Evolutionary conservation across 148 eudicot species (phyloP), one percentile per base, ranked within the genome.

Genomic region (Camellia sinensis): DNA sequence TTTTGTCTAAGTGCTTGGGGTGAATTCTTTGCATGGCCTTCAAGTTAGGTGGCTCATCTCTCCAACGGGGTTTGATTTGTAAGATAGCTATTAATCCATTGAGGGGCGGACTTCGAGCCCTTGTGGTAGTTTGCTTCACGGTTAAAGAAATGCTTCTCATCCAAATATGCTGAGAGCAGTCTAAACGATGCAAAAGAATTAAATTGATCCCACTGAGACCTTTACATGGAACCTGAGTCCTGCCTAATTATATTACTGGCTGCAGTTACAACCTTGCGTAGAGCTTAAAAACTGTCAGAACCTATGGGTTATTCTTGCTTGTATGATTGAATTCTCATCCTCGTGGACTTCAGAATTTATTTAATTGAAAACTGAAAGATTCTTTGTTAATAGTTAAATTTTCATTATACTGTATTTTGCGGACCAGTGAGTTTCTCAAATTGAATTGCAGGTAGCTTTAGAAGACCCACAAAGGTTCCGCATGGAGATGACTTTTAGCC

Each of bases 401-500:
- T 59, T 73, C 62, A 73, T 73, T 44, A 53, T 54, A 7, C 19
- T 37, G 8, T 22, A 12, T 73, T 73, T 56, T 61, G 21, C 44
- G 21, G 75, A 50, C n/a, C 44, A 53, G 3, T 59, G 37, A 68
- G 50, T 60, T 70, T 46, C 62, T 67, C 74, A 71, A 77, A 65
- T 78, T 11, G 37, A 72, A 40, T 74, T 85, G 85, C 89, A 95
- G 98, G 90, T 96, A 69, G 81, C 93, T 81, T 82, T 93, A 70
- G 98, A 93, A 79, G 99, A 96, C 71, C 93, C 90, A 61, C 89
- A 91, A 84, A 84, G 97, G 77, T 96, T 87, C 64, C 97, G 99
- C 80, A 81, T 93, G 7, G 99, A 96, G 84, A 73, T 96, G 90
- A 96, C 99, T 75, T 96, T 96, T 84, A 96, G 99, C 83, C 93